These are phyloP conservation scores for Cercospora sp. DNA, from an alignment of 2,329 filamentous ascomycete genomes.

Conservation along the genomic window DNA sequence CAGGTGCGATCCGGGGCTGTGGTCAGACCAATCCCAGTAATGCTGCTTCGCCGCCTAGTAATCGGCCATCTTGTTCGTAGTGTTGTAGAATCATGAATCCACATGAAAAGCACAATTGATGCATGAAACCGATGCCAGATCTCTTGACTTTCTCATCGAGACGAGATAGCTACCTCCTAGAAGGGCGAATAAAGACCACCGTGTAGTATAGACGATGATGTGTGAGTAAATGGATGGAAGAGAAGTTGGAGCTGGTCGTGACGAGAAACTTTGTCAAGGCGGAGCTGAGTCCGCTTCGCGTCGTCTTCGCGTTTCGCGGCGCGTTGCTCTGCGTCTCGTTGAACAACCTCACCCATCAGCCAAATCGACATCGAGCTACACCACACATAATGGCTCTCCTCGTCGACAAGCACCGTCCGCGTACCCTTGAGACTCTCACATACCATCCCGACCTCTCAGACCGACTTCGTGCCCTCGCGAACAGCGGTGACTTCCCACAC, in stretches of 20 bases:
- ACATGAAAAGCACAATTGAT: not conserved
- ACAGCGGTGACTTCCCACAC: constrained; percentile 96
- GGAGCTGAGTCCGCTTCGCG: constrained; percentile 1
- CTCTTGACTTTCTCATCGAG: not conserved
- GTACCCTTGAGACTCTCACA: constrained; percentile 73
- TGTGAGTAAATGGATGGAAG: too few relatives aligned
- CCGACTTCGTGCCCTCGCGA: constrained; percentile 80
- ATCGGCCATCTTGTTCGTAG: constrained; percentile 23
- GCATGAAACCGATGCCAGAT: not conserved
- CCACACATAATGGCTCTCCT: constrained; percentile 58
- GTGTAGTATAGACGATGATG: too few relatives aligned
- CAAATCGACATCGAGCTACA: not conserved
- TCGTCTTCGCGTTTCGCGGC: not conserved
- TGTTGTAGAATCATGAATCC: not conserved
- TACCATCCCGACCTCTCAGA: constrained; percentile 90
- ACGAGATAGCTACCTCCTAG: not conserved
- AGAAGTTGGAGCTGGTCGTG: not conserved
- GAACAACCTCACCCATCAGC: not conserved
- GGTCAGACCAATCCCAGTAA: constrained; percentile 38
- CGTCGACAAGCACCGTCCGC: constrained; percentile 67
- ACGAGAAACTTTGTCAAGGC: not conserved
- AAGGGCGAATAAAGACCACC: too few relatives aligned
- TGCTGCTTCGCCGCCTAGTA: constrained; percentile 27
- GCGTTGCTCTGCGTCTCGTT: not conserved
- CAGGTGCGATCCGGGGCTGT: constrained; percentile 39